These are phyloP conservation scores for Populus tomentosa DNA, from an alignment of 441 rosid genomes.

Conservation along the genomic window DNA sequence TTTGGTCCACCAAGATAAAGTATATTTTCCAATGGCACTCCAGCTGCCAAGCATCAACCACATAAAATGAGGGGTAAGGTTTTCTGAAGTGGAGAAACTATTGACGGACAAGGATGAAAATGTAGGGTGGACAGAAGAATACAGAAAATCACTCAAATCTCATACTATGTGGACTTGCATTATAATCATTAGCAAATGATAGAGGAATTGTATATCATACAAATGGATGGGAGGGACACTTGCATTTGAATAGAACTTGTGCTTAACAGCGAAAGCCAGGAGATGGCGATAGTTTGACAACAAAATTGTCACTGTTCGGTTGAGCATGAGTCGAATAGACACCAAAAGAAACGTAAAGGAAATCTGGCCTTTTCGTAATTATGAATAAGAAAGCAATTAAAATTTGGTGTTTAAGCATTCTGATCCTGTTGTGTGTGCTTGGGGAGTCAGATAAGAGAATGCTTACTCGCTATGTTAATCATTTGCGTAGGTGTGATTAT, in stretches of 20 bases:
- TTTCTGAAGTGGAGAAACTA: background rate
- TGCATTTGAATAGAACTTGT: background rate
- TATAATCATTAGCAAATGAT: background rate
- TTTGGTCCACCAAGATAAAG: conserved; percentile 98
- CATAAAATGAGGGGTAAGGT: background rate
- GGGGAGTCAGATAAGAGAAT: background rate
- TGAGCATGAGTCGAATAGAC: too few relatives aligned
- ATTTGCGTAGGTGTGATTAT: conserved; percentile 93
- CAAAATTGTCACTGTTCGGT: background rate
- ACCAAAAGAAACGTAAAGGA: too few relatives aligned
- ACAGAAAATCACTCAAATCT: background rate
- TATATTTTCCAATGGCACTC: conserved; percentile 67
- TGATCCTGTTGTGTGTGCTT: background rate
- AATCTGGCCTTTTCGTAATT: too few relatives aligned
- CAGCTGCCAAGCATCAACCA: conserved; percentile 47
- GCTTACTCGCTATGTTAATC: conserved; percentile 87
- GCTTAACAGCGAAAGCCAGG: background rate
- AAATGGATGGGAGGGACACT: background rate
- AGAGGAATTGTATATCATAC: background rate
- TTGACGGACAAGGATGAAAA: background rate
- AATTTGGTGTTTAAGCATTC: background rate
- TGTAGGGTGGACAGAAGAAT: background rate
- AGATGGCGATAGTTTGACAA: background rate
- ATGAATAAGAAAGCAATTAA: background rate
- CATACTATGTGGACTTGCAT: background rate